Percentiles rank a stretch among this genome's conserved stretches.
Conservation (phyloP, 1,139 yeast genomes). For the Arxiozyma telluris region DNA sequence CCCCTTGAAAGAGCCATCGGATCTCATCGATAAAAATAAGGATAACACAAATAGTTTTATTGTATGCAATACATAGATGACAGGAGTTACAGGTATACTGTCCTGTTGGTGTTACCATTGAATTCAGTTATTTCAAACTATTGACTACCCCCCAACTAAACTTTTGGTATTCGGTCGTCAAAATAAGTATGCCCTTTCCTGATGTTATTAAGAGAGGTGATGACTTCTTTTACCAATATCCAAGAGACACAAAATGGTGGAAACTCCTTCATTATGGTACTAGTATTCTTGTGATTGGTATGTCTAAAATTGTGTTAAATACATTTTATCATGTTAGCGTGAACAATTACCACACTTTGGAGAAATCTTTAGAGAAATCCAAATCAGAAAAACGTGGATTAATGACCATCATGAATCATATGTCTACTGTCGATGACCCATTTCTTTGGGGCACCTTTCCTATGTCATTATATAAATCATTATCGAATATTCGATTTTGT, state of each 20-base stretch:
- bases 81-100: too few species aligned
- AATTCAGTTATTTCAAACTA: too few species aligned
- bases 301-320: conserved; percentile 54
- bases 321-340: conserved; percentile 56
- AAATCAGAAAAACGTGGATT: conserved; percentile 62
- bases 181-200: conserved; percentile 44
- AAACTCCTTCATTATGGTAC: conserved; percentile 59
- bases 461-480: conserved; percentile 50
- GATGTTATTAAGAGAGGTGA: conserved; percentile 70
- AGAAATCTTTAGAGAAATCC: conserved; percentile 53
- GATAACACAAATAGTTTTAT: too few species aligned
- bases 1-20: background rate
- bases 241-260: conserved; percentile 56
- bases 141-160: too few species aligned
- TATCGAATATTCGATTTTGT: conserved; percentile 82
- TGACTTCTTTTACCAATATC: conserved; percentile 55
- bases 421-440: conserved; percentile 93
- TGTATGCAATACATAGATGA: too few species aligned
- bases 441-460: conserved; percentile 83
- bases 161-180: too few species aligned
- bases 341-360: conserved; percentile 53
- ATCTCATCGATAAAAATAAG: background rate
- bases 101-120: too few species aligned
- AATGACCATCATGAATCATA: conserved; percentile 89
- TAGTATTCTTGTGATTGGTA: conserved; percentile 55